Percentiles rank a stretch among this genome's conserved stretches.
Conservation (phyloP, 2,329 filamentous ascomycete genomes). For the Xylaria sp. region DNA sequence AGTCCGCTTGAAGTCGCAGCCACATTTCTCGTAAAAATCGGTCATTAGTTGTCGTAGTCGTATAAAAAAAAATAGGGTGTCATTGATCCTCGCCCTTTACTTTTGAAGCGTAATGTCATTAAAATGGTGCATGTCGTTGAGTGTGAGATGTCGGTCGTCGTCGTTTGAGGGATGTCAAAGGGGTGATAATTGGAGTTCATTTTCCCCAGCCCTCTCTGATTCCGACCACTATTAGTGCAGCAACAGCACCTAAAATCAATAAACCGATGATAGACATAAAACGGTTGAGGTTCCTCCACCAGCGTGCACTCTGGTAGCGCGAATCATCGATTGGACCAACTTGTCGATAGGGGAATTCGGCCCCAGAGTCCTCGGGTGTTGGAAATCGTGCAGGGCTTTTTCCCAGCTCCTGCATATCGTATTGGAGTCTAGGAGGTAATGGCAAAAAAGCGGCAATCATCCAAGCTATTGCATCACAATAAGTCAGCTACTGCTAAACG, state of each 20-base stretch:
- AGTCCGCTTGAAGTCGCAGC: constrained; percentile 18
- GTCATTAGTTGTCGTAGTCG: constrained; percentile 29
- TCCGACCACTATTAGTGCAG: constrained; percentile 58
- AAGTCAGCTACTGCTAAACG: constrained; percentile 22
- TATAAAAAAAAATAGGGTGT: constrained; percentile 17
- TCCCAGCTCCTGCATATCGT: constrained; percentile 56
- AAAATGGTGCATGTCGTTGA: constrained; percentile 10
- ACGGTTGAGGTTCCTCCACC: constrained; percentile 66
- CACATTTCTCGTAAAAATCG: constrained; percentile 25
- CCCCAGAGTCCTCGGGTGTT: constrained; percentile 41
- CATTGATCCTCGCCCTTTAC: not conserved
- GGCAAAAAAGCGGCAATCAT: constrained; percentile 78
- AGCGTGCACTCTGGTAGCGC: constrained; percentile 58
- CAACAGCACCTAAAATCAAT: constrained; percentile 57
- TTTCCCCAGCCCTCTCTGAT: constrained; percentile 55
- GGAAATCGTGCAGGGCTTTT: constrained; percentile 49
- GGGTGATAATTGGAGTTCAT: constrained; percentile 15
- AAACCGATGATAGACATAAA: constrained; percentile 63
- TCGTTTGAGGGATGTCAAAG: not conserved
- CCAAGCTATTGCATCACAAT: constrained; percentile 62
- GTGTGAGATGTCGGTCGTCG: constrained; percentile 10
- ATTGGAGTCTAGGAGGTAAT: constrained; percentile 63
- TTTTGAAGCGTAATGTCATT: constrained; percentile 13
- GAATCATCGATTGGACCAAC: constrained; percentile 49
- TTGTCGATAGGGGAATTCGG: constrained; percentile 40